Percentiles rank a stretch among this genome's conserved stretches.
Conservation (phyloP, 306 rosid genomes). For the Trichosanthes truncata region DNA sequence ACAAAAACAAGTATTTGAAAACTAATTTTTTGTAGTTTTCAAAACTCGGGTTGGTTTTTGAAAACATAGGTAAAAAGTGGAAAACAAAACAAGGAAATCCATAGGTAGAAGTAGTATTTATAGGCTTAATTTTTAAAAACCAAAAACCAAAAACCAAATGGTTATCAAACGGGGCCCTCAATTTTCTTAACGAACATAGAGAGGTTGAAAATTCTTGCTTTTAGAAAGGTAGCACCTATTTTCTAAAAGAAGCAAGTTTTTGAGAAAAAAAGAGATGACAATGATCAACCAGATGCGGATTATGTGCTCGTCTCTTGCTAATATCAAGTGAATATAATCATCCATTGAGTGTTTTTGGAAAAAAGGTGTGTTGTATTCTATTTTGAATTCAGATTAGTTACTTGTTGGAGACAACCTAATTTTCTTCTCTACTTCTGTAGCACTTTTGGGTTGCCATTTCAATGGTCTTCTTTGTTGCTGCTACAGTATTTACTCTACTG, state of each 20-base stretch:
- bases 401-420: constrained; percentile 10
- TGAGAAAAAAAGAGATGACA: not conserved
- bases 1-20: too few relatives aligned
- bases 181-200: not conserved
- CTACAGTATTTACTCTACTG: constrained; percentile 77
- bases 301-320: not conserved
- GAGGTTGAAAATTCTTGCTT: not conserved
- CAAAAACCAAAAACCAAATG: too few relatives aligned
- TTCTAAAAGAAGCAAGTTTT: not conserved
- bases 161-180: too few relatives aligned
- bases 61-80: too few relatives aligned
- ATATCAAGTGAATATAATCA: not conserved
- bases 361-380: not conserved
- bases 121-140: too few relatives aligned
- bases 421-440: constrained; percentile 35
- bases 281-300: not conserved
- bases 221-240: not conserved
- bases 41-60: too few relatives aligned
- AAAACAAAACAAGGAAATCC: too few relatives aligned
- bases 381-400: not conserved
- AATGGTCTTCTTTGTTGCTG: constrained; percentile 96
- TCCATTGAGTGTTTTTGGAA: not conserved
- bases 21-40: too few relatives aligned
- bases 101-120: too few relatives aligned
- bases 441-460: constrained; percentile 99